Percentiles rank a stretch among this genome's conserved stretches.
Conservation (phyloP, 139 green algal genomes). For the Chlamydomonas sp. region DNA sequence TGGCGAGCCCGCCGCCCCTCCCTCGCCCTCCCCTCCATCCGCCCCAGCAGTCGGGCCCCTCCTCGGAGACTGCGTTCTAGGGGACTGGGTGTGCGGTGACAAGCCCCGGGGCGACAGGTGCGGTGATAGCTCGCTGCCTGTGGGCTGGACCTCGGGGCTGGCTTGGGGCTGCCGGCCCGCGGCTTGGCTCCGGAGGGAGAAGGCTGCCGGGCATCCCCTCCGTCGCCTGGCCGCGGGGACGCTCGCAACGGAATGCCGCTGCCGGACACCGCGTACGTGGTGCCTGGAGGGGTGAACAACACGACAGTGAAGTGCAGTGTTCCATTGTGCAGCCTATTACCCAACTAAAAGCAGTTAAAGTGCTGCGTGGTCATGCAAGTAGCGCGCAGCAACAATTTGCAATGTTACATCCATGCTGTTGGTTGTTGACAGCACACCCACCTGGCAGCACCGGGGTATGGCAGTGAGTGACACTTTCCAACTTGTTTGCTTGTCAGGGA, state of each 20-base stretch:
- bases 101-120: too few species aligned
- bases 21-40: too few species aligned
- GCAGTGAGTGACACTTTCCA: not conserved
- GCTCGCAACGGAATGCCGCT: constrained; percentile 14
- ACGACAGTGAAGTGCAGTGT: not conserved
- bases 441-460: not conserved
- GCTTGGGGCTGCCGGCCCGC: not conserved
- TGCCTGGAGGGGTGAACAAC: not conserved
- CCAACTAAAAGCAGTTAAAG: not conserved
- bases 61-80: too few species aligned
- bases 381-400: not conserved
- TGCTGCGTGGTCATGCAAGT: not conserved
- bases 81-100: too few species aligned
- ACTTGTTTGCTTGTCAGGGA: not conserved
- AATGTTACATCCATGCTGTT: too few species aligned
- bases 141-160: not conserved
- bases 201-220: not conserved
- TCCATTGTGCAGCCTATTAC: not conserved
- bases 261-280: constrained; percentile 15
- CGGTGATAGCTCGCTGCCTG: too few species aligned
- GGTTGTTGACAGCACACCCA: not conserved
- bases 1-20: too few species aligned
- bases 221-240: not conserved
- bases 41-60: too few species aligned
- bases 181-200: not conserved